These are phyloP conservation scores for Skeletonema costatum DNA, from an alignment of 108 stramenopile species.

Conservation along the genomic window DNA sequence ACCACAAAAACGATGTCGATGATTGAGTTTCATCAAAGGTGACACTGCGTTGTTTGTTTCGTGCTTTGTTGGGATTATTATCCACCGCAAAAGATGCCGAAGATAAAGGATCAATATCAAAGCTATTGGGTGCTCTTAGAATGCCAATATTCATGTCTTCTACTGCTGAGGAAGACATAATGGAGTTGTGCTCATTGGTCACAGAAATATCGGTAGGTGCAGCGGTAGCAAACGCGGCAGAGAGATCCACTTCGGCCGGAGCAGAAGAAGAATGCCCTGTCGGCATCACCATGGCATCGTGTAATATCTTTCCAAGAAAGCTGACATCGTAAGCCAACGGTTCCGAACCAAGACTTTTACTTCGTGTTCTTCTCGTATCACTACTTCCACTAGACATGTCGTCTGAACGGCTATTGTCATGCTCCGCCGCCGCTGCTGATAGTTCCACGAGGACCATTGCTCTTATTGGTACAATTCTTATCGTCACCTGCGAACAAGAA, in stretches of 20 bases:
- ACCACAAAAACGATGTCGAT: background rate
- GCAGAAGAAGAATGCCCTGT: background rate
- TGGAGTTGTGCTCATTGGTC: background rate
- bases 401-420: conserved; percentile 9
- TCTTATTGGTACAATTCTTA: background rate
- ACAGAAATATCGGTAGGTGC: background rate
- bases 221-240: background rate
- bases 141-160: background rate
- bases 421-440: conserved; percentile 21
- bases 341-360: conserved; percentile 35
- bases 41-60: background rate
- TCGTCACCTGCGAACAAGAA: background rate
- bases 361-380: conserved; percentile 6
- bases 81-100: background rate
- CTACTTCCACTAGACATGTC: background rate
- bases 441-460: background rate
- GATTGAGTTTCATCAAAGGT: background rate
- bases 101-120: background rate
- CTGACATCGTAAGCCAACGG: conserved; percentile 5
- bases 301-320: conserved; percentile 33
- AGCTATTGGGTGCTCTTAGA: background rate
- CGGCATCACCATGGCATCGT: conserved; percentile 14
- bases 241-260: background rate
- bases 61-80: background rate
- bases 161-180: background rate